These are phyloP conservation scores for Picea mariana DNA, from an alignment of 83 land plant species.

Conservation along the genomic window DNA sequence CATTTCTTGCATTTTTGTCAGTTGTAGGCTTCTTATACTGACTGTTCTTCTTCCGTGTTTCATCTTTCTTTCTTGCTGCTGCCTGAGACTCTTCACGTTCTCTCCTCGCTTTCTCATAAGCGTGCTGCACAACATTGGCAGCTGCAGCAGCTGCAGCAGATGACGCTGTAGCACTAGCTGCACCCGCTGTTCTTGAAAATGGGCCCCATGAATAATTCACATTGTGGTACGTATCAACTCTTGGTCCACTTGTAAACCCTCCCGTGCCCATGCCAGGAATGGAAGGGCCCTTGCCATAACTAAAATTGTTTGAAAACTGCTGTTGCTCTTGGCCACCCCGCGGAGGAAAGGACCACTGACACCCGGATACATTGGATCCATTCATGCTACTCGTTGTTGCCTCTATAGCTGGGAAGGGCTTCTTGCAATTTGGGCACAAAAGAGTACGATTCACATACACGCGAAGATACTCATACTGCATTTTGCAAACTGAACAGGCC, in stretches of 20 bases:
- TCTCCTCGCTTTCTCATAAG: constrained; percentile 53
- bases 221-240: constrained; percentile 24
- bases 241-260: constrained; percentile 3
- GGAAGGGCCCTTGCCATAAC: constrained; percentile 2
- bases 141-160: constrained; percentile 37
- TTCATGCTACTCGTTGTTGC: constrained; percentile 25
- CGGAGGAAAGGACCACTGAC: constrained; percentile 24
- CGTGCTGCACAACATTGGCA: constrained; percentile 30
- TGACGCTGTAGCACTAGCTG: constrained; percentile 26
- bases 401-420: constrained; percentile 60
- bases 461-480: constrained; percentile 73
- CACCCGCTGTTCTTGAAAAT: constrained; percentile 42
- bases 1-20: constrained; percentile 9
- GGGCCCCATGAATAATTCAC: constrained; percentile 43
- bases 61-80: constrained; percentile 48
- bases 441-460: constrained; percentile 58
- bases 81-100: constrained; percentile 64
- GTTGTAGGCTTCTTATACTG: background rate
- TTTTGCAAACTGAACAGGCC: constrained; percentile 61
- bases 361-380: constrained; percentile 32
- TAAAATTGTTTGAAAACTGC: background rate
- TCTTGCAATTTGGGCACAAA: constrained; percentile 62
- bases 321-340: constrained; percentile 4
- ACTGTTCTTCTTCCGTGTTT: constrained; percentile 28
- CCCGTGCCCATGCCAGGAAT: background rate